Base-by-base conservation (phyloP, 2,329 filamentous ascomycete genomes). In the Aspergillus cejpii region DNA sequence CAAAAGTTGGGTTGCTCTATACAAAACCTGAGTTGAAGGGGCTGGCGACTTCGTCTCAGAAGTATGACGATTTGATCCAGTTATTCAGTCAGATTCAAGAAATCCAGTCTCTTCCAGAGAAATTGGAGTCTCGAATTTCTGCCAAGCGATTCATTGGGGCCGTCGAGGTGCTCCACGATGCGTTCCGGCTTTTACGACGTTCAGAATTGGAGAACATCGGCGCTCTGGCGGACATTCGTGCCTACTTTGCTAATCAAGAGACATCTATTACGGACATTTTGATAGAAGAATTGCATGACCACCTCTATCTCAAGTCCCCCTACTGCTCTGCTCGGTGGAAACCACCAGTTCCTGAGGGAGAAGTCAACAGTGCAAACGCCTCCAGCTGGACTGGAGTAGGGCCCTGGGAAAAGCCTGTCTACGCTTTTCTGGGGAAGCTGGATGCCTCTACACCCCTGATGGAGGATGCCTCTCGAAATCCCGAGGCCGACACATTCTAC, bases 301-400 rank as follows among this genome's bases (percentile, higher is more conserved):
- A 98, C 68, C 76, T 98, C 3, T 98, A 98, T 62, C 80, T 98
- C 29, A 97, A 97, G 64, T 97, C 91, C 3, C 92, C 91, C 0
- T 98, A 98, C 63, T 97, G 91, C 62, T 89, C 95, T 62, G 88
- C 95, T 63, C 78, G 92, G 54, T 98, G 92, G 92, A 94, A 94
- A 66, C 79, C 78, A 47, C 80, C 94, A 48, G 54, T 48, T 5
- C 54, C 61, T 3, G 68, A 71, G 15, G 62, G 61, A 31, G 67
- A 67, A 26, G 52, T 40, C 19, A 57, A 46, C 52, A 43, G 49
- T 50, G 33, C 48, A 49, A 48, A 54, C 28, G 28, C 55, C 10
- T 48, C 55, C n/a, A 59, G 47, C 33, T 57, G 56, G 50, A 50
- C 56, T 33, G 59, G 58, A 14, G 65, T 58, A 15, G 63, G 68